Evolutionary conservation across 441 rosid genomes (phyloP), one percentile per base, ranked within the genome.

Genomic region (Mallotus japonicus): DNA sequence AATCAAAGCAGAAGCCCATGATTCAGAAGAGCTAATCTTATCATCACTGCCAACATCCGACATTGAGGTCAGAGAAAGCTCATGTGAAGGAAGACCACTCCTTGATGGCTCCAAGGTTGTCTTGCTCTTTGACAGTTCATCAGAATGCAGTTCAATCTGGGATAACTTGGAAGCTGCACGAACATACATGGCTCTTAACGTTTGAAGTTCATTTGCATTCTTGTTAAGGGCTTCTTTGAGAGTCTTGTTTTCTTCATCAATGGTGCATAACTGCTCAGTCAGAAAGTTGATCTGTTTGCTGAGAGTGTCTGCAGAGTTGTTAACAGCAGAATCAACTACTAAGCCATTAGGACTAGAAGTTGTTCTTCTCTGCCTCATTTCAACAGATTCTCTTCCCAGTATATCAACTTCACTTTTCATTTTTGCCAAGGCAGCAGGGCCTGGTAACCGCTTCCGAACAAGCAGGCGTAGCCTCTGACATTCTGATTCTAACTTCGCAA

Each of bases 401-500:
- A 87, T 76, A 80, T 88, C 91, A 70, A 85, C 92, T 79, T 95
- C 97, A 71, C 73, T 89, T 76, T 77, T 88, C 96, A 90, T 92
- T 80, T 91, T 91, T 3, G 87, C 83, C 84, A 85, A 22, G 71
- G 96, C 84, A 65, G 95, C 90, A 0, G 96, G 93, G 62, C 96
- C 96, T 0, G 92, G 96, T 74, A 90, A 83, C 69, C 96, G 82
- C 83, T 95, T 95, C 65, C 89, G 85, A 61, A 91, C 86, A 19
- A 95, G 86, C 20, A 86, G 53, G 11, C 96, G 92, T 62, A 95
- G 84, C 81, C 95, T 82, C 74, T 92, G 97, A 81, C 96, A 91
- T 80, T 95, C 99, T 63, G 87, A 82, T 83, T 95, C 98, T 15
- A 95, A 78, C 85, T 90, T 92, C 5, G 93, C 87, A 79, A 92